phyloP scores from a whole-genome alignment of 169 alveolate genomes.

The Perkinsus olseni region DNA sequence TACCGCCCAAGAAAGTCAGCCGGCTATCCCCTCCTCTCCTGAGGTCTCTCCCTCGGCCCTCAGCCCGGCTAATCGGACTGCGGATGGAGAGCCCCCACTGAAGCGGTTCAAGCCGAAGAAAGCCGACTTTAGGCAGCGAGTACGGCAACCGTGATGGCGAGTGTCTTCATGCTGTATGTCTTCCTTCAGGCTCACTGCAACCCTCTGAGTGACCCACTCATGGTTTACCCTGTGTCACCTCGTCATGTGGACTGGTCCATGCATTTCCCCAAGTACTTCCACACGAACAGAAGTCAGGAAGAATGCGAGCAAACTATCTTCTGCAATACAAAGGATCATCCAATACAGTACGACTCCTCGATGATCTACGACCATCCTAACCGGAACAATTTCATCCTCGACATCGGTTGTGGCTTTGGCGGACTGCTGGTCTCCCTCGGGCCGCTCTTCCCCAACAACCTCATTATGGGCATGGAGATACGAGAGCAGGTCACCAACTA shows the following conservation, averaged over 20 bases:
- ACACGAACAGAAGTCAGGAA: background rate
- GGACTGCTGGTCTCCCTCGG: constrained; percentile 65
- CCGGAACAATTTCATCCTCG: constrained; percentile 41
- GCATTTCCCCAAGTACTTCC: constrained; percentile 48
- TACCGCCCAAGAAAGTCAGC: background rate
- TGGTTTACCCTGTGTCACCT: constrained; percentile 58
- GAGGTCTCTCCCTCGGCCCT: background rate
- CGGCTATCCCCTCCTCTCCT: background rate
- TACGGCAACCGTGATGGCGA: constrained; percentile 3
- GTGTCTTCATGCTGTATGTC: background rate
- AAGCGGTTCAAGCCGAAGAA: constrained; percentile 30
- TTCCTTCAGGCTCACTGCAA: constrained; percentile 53
- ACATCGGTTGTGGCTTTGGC: constrained; percentile 81
- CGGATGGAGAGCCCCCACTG: background rate
- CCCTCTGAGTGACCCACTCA: constrained; percentile 66
- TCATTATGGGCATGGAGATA: constrained; percentile 70
- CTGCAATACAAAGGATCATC: constrained; percentile 25
- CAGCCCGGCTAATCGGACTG: background rate
- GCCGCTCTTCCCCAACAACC: constrained; percentile 45
- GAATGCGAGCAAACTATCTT: constrained; percentile 19
- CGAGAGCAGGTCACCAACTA: constrained; percentile 70
- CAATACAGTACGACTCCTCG: constrained; percentile 8
- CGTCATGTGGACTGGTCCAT: constrained; percentile 56
- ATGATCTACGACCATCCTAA: constrained; percentile 12
- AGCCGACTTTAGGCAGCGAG: constrained; percentile 42